phyloP scores from a whole-genome alignment of 306 rosid species.

The Alnus rubra region DNA sequence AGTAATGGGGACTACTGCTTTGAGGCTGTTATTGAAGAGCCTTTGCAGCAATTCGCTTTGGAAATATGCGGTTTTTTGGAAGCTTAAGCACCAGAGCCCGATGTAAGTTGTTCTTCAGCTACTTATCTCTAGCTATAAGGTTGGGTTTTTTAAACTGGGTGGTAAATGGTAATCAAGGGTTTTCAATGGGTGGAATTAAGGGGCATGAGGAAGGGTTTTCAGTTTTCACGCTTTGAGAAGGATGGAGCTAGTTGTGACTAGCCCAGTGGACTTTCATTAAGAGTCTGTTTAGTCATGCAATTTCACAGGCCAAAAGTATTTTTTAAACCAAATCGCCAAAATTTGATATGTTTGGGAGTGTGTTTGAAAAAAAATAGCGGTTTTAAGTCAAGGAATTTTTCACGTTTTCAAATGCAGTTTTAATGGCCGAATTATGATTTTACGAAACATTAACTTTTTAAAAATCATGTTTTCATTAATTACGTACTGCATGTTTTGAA shows the following conservation, averaged over 20 bases:
- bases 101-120: conserved; percentile 31
- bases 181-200: background rate
- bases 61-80: conserved; percentile 94
- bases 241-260: background rate
- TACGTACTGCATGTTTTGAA: no score
- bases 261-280: background rate
- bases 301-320: no score
- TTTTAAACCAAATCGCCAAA: no score
- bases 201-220: background rate
- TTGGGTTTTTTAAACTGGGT: background rate
- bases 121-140: background rate
- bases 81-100: conserved; percentile 51
- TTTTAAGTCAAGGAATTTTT: no score
- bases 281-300: no score
- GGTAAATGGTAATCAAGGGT: no score
- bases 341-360: no score
- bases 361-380: no score
- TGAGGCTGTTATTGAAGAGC: conserved; percentile 58
- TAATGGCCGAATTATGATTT: no score
- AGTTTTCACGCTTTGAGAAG: background rate
- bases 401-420: no score
- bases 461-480: no score
- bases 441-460: no score
- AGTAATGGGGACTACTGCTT: conserved; percentile 58
- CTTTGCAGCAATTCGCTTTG: conserved; percentile 68